Conservation (phyloP, 192 early-diverging fungal genomes). For the Coemansia sp. region DNA sequence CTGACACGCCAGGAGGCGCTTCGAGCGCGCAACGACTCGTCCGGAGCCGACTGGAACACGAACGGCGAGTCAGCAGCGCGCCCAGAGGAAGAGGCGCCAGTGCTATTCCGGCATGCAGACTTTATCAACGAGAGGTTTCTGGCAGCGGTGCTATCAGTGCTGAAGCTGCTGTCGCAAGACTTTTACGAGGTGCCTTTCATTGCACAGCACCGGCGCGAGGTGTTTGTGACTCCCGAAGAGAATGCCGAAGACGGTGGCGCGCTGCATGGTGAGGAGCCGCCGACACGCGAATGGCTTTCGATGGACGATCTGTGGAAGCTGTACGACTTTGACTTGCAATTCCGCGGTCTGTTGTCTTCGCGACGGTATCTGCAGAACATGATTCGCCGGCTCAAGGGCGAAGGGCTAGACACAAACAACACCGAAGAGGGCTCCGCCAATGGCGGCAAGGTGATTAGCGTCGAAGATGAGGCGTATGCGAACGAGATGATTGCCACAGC, state of each 20-base stretch:
- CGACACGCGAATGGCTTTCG: conserved; percentile 59
- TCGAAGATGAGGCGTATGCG: conserved; percentile 25
- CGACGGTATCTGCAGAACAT: conserved; percentile 57
- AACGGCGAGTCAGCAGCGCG: neutral
- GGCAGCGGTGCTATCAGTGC: conserved; percentile 59
- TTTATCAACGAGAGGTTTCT: conserved; percentile 50
- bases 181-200: conserved; percentile 92
- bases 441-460: conserved; percentile 4
- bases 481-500: conserved; percentile 24
- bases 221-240: conserved; percentile 59
- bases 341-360: conserved; percentile 66
- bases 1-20: conserved; percentile 16
- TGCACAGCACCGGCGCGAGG: conserved; percentile 79
- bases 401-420: conserved; percentile 25
- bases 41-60: conserved; percentile 1
- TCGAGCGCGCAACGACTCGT: neutral
- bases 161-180: conserved; percentile 72
- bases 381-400: conserved; percentile 48
- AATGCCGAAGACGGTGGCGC: conserved; percentile 29
- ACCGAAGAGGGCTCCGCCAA: neutral
- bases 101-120: conserved; percentile 38
- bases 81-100: conserved; percentile 2
- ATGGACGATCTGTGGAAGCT: conserved; percentile 83
- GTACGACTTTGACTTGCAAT: conserved; percentile 80
- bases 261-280: conserved; percentile 27